A percentile compares a stretch with the other conserved stretches of the same genome.
Conservation (phyloP, 225 moss, liverwort and hornwort genomes). For the Takakia lepidozioides region DNA sequence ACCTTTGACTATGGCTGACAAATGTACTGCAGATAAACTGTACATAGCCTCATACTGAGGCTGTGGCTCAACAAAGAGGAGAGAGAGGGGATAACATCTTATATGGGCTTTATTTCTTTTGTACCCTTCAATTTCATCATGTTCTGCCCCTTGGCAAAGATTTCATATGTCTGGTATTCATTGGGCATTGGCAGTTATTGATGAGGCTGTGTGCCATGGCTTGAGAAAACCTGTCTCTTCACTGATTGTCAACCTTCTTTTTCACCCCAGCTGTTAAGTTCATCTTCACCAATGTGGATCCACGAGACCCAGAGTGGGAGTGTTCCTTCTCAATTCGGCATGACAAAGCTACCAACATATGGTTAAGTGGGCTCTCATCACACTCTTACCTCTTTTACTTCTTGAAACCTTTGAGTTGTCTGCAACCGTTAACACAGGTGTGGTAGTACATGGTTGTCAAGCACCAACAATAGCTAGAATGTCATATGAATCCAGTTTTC, state of each 20-base stretch:
- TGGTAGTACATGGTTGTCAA: background rate
- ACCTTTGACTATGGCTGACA: too few species aligned
- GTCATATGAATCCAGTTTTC: too few species aligned
- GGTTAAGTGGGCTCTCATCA: slow-evolving; percentile 41
- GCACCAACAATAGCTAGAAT: too few species aligned
- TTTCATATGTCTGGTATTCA: too few species aligned
- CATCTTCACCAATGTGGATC: slow-evolving; percentile 90
- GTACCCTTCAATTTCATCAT: too few species aligned
- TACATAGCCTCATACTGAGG: too few species aligned
- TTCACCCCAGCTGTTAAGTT: slow-evolving; percentile 70
- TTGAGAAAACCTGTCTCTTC: background rate
- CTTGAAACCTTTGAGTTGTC: background rate
- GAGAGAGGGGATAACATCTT: too few species aligned
- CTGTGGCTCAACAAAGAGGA: too few species aligned
- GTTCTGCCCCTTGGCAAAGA: too few species aligned
- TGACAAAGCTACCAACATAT: slow-evolving; percentile 60
- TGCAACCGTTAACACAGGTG: background rate
- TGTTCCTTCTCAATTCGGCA: slow-evolving; percentile 90
- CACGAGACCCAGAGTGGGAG: slow-evolving; percentile 47
- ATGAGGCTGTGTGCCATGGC: background rate
- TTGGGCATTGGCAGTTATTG: too few species aligned
- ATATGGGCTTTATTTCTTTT: too few species aligned
- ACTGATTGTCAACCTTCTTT: background rate
- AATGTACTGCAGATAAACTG: too few species aligned
- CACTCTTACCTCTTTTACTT: background rate